Evolutionary conservation across 495 filamentous ascomycete species (phyloP).

Genomic region (Barbatosphaeria neglecta): DNA sequence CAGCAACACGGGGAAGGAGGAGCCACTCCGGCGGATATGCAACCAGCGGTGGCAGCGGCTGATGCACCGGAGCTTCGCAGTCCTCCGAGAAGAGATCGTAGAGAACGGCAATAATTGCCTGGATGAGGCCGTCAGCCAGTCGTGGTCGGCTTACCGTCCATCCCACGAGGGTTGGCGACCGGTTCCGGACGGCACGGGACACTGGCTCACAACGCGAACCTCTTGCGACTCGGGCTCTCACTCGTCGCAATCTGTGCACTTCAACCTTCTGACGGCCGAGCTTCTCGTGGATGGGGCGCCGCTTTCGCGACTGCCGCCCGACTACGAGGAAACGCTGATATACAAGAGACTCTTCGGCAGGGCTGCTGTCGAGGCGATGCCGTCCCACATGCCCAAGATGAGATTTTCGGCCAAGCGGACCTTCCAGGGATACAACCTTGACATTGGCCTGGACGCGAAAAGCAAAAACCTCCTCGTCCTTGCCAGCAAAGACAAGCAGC

Average conservation of each 20-base stretch:
- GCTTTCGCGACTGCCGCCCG: conserved; percentile 33
- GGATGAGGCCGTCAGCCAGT: conserved; percentile 20
- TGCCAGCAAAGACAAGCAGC: conserved; percentile 1
- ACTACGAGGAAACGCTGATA: conserved; percentile 27
- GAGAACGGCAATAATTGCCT: conserved; percentile 10
- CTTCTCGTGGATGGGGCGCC: conserved; percentile 47
- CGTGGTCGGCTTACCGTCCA: conserved; percentile 25
- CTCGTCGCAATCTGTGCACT: conserved; percentile 26
- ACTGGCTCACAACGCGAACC: conserved; percentile 9
- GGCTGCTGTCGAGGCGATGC: conserved; percentile 32
- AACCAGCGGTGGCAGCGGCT: conserved; percentile 19
- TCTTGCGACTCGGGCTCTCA: not conserved
- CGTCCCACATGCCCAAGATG: conserved; percentile 34
- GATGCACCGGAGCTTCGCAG: conserved; percentile 7
- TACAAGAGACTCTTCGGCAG: conserved; percentile 24
- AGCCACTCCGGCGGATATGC: conserved; percentile 9
- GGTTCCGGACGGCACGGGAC: not conserved
- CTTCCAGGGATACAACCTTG: conserved; percentile 21
- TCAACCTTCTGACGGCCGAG: conserved; percentile 42
- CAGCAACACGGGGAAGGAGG: not conserved
- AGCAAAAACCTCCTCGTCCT: conserved; percentile 19
- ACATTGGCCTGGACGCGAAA: conserved; percentile 19
- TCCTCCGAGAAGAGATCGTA: conserved; percentile 26
- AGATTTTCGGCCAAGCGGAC: conserved; percentile 22
- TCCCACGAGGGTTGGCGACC: conserved; percentile 12